Evolutionary conservation across 2,329 filamentous ascomycete species (phyloP).

Genomic region (Plenodomus biglobosus): DNA sequence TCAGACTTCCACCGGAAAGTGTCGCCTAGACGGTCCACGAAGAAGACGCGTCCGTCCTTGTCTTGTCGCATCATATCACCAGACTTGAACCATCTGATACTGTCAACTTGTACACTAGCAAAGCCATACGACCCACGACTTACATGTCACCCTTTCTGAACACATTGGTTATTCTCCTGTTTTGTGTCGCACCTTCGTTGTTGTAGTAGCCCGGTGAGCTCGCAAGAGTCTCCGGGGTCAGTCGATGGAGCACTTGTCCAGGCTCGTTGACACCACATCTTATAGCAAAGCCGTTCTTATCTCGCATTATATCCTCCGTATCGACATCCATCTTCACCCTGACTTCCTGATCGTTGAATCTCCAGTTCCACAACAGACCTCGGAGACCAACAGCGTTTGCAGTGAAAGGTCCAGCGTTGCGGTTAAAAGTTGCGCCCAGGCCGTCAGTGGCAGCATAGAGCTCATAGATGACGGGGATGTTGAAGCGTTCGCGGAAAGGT

Average conservation of each 20-base stretch:
- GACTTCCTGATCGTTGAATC: slow-evolving; percentile 30
- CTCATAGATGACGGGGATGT: slow-evolving; percentile 44
- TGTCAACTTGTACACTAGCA: not conserved
- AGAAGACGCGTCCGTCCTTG: slow-evolving; percentile 39
- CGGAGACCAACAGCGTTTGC: slow-evolving; percentile 38
- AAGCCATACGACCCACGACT: slow-evolving; percentile 6
- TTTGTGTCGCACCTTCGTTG: slow-evolving; percentile 37
- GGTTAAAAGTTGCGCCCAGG: slow-evolving; percentile 36
- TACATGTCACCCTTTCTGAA: slow-evolving; percentile 45
- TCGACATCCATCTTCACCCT: slow-evolving; percentile 44
- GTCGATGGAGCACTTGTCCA: slow-evolving; percentile 38
- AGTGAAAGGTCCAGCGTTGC: slow-evolving; percentile 40
- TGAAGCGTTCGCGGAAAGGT: slow-evolving; percentile 44
- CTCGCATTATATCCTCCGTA: slow-evolving; percentile 42
- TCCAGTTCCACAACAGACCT: slow-evolving; percentile 41
- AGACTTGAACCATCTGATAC: slow-evolving; percentile 40
- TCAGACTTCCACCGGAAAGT: slow-evolving; percentile 49
- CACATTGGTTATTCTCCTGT: slow-evolving; percentile 36
- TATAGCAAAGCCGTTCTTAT: slow-evolving; percentile 40
- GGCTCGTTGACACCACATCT: slow-evolving; percentile 36
- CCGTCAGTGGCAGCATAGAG: slow-evolving; percentile 47
- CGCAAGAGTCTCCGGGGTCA: slow-evolving; percentile 31
- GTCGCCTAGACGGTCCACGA: slow-evolving; percentile 44
- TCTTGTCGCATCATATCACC: slow-evolving; percentile 45
- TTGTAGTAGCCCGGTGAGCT: slow-evolving; percentile 36